Evolutionary conservation across 176 grass and related monocot species (phyloP).

Genomic region (Typha latifolia): DNA sequence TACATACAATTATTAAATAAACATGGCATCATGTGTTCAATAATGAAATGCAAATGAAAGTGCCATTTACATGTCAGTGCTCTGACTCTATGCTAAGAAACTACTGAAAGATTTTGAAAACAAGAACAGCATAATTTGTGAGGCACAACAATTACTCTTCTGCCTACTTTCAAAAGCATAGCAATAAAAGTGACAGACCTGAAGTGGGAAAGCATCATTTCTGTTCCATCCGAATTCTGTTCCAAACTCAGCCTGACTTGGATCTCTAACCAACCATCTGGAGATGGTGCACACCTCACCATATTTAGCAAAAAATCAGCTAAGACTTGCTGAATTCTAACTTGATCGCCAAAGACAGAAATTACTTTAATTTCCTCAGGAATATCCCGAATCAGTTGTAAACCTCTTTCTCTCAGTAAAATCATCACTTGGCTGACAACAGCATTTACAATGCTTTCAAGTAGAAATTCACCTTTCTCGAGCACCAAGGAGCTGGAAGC

Average conservation of each 20-base stretch:
- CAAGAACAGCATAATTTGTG: too few species aligned
- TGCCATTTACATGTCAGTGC: too few species aligned
- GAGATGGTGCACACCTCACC: constrained; percentile 65
- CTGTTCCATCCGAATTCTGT: constrained; percentile 54
- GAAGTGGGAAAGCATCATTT: constrained; percentile 57
- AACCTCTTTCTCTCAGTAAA: constrained; percentile 72
- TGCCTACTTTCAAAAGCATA: background rate
- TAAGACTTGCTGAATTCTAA: constrained; percentile 90
- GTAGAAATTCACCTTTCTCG: constrained; percentile 83
- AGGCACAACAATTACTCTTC: too few species aligned
- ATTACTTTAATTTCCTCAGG: constrained; percentile 91
- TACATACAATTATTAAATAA: too few species aligned
- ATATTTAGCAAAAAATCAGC: constrained; percentile 85
- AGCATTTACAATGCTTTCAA: constrained; percentile 76
- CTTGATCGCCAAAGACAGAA: constrained; percentile 74
- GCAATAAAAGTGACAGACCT: constrained; percentile 36
- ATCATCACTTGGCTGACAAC: constrained; percentile 98
- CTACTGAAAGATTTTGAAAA: too few species aligned
- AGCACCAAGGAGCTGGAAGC: constrained; percentile 63
- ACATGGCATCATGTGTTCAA: too few species aligned
- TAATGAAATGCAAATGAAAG: too few species aligned
- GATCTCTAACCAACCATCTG: constrained; percentile 90
- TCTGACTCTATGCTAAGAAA: too few species aligned
- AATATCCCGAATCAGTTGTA: constrained; percentile 94
- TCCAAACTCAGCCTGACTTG: constrained; percentile 78